phyloP scores from a whole-genome alignment of 345 rosid genomes.

The Eucalyptus globulus region DNA sequence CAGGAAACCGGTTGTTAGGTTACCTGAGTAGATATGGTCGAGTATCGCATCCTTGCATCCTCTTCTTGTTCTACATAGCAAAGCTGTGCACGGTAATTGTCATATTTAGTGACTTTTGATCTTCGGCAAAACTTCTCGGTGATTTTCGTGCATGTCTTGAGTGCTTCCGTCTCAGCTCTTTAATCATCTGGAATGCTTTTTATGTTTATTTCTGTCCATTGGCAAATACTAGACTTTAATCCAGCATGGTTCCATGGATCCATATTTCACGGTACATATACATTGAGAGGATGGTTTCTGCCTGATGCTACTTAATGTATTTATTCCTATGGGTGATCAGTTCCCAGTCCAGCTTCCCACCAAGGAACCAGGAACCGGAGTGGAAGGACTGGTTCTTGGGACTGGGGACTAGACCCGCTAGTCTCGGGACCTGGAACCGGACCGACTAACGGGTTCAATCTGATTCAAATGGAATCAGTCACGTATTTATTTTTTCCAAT shows the following conservation, averaged over 20 bases:
- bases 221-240: not conserved
- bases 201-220: not conserved
- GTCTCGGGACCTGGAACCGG: too few relatives aligned
- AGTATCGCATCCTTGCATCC: not conserved
- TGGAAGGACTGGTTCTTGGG: too few relatives aligned
- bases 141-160: not conserved
- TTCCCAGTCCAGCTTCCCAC: too few relatives aligned
- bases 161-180: not conserved
- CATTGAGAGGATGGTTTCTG: not conserved
- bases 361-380: too few relatives aligned
- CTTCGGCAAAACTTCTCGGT: not conserved
- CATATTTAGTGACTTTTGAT: not conserved
- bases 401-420: too few relatives aligned
- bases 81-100: not conserved
- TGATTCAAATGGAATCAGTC: too few relatives aligned
- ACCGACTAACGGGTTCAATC: too few relatives aligned
- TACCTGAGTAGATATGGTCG: not conserved
- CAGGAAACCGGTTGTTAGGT: not conserved
- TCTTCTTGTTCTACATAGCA: not conserved
- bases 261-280: not conserved
- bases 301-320: not conserved
- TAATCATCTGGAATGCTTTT: not conserved
- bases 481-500: too few relatives aligned
- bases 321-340: not conserved
- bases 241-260: not conserved